A percentile compares a stretch with the other conserved stretches of the same genome.
These are phyloP conservation scores for Exophiala oligosperma DNA, from an alignment of 2,329 filamentous ascomycete genomes.

Conservation along the genomic window DNA sequence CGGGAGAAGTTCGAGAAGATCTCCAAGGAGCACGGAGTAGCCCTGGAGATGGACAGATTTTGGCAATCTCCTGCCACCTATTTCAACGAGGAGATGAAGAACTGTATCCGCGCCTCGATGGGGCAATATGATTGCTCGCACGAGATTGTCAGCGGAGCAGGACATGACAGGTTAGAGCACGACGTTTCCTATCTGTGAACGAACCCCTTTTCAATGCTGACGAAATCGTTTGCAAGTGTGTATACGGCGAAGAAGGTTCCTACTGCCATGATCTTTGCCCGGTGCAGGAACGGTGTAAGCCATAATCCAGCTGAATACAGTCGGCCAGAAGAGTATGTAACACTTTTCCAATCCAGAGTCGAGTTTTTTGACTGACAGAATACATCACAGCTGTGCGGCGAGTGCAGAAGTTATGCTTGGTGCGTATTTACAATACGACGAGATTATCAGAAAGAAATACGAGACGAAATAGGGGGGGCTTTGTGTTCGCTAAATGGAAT, in stretches of 20 bases:
- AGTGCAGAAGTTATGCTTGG: slow-evolving; percentile 9
- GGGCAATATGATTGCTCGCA: slow-evolving; percentile 3
- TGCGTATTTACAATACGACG: slow-evolving; percentile 9
- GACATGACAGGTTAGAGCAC: slow-evolving; percentile 11
- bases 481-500: not conserved
- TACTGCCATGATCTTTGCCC: slow-evolving; percentile 69
- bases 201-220: not conserved
- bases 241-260: slow-evolving; percentile 37
- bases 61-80: slow-evolving; percentile 10
- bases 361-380: not conserved
- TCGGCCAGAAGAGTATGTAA: slow-evolving; percentile 13
- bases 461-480: not conserved
- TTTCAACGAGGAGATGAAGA: slow-evolving; percentile 8
- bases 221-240: not conserved
- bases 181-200: not conserved
- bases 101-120: slow-evolving; percentile 10
- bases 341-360: not conserved
- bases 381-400: slow-evolving; percentile 5
- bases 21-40: not conserved
- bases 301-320: slow-evolving; percentile 53
- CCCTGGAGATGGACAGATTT: slow-evolving; percentile 3
- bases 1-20: slow-evolving; percentile 8
- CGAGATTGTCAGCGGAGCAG: slow-evolving; percentile 14
- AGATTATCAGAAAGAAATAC: not conserved
- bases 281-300: slow-evolving; percentile 61